Conservation (phyloP, 768 basidiomycete species). For the Kwoniella sp. region DNA sequence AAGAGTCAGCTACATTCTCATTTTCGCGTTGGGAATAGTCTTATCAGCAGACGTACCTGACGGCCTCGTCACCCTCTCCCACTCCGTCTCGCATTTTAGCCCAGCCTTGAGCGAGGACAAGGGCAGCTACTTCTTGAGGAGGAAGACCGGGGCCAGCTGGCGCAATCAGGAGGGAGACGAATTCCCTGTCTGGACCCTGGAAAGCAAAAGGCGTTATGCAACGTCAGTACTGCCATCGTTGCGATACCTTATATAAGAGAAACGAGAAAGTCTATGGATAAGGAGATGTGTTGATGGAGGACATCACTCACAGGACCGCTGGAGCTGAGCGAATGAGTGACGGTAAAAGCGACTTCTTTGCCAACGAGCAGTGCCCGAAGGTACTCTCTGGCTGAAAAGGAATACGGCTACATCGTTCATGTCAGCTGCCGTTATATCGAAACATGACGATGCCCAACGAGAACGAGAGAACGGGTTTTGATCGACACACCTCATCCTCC, state of each 20-base stretch:
- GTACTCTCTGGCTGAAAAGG: slow-evolving; percentile 91
- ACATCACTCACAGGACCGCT: slow-evolving; percentile 63
- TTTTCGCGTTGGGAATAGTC: neutral
- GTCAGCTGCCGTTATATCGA: no score
- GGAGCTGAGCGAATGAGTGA: slow-evolving; percentile 73
- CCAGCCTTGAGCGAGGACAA: slow-evolving; percentile 84
- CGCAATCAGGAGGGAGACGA: slow-evolving; percentile 51
- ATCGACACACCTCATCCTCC: slow-evolving; percentile 75
- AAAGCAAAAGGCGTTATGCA: neutral
- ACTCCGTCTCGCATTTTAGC: slow-evolving; percentile 78
- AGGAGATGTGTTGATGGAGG: no score
- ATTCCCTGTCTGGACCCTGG: slow-evolving; percentile 46
- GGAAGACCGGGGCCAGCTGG: slow-evolving; percentile 53
- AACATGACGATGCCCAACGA: no score
- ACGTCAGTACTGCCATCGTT: no score
- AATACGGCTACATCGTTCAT: slow-evolving; percentile 67
- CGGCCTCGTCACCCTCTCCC: slow-evolving; percentile 61
- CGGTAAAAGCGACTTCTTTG: slow-evolving; percentile 82
- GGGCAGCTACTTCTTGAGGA: slow-evolving; percentile 52
- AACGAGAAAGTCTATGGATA: neutral
- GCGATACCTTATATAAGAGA: no score
- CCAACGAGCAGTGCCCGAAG: slow-evolving; percentile 82
- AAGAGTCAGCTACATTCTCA: neutral
- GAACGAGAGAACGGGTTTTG: no score
- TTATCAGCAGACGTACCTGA: slow-evolving; percentile 32